phyloP scores from a whole-genome alignment of 805 yeast species.

The Ascoidea tarda region DNA sequence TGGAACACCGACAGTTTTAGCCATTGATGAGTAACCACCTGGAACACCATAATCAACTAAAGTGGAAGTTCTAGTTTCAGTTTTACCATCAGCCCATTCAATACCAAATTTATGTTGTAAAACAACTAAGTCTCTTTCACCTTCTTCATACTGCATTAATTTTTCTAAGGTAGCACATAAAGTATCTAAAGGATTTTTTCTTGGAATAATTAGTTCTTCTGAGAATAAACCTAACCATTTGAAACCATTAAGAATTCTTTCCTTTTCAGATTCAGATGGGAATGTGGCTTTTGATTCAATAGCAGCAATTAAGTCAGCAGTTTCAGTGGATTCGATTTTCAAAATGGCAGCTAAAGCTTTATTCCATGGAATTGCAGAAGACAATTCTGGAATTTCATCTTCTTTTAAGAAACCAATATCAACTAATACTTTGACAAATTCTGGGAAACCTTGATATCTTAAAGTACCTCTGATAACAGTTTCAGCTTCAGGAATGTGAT shows the following conservation, averaged over 20 bases:
- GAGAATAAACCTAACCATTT: constrained; percentile 92
- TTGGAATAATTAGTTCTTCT: constrained; percentile 61
- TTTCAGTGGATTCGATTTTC: constrained; percentile 57
- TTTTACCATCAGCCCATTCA: constrained; percentile 87
- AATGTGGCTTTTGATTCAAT: constrained; percentile 69
- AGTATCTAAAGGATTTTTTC: constrained; percentile 91
- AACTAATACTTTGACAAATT: constrained; percentile 88
- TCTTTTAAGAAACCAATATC: constrained; percentile 89
- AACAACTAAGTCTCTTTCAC: constrained; percentile 90
- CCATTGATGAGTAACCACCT: constrained; percentile 96
- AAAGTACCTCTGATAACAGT: constrained; percentile 94
- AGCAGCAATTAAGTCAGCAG: constrained; percentile 60
- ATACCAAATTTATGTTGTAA: constrained; percentile 97
- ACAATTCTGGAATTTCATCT: constrained; percentile 45
- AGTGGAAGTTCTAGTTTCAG: constrained; percentile 90
- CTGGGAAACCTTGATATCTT: constrained; percentile 98
- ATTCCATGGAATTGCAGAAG: constrained; percentile 63
- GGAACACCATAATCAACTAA: constrained; percentile 87
- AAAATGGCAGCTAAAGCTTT: constrained; percentile 67
- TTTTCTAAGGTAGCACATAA: constrained; percentile 92
- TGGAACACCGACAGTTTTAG: constrained; percentile 95
- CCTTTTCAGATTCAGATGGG: constrained; percentile 70
- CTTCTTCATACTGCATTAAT: constrained; percentile 89
- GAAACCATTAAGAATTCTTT: constrained; percentile 77
- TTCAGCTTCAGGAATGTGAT: constrained; percentile 93